These are phyloP conservation scores for Penicillium sp. DNA, from an alignment of 2,329 filamentous ascomycete genomes.

Conservation along the genomic window DNA sequence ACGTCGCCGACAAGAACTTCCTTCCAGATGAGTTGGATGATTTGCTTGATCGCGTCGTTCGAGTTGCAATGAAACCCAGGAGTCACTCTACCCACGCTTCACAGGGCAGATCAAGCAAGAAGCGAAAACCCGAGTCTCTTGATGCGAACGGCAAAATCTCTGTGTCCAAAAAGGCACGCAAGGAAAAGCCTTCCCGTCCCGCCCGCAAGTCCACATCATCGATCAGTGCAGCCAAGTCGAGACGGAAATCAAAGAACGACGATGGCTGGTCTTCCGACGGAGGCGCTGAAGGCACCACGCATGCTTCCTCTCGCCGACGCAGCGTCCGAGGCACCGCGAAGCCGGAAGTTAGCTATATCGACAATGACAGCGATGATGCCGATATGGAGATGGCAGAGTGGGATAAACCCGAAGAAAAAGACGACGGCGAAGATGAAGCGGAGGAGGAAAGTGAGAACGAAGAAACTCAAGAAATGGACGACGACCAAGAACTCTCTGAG, in stretches of 20 bases:
- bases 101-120: constrained; percentile 32
- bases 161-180: constrained; percentile 34
- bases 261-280: constrained; percentile 45
- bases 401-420: constrained; percentile 31
- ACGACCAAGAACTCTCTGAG: constrained; percentile 12
- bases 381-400: constrained; percentile 45
- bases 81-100: constrained; percentile 30
- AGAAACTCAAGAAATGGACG: constrained; percentile 10
- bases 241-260: constrained; percentile 41
- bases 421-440: constrained; percentile 29
- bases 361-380: constrained; percentile 47
- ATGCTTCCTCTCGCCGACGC: constrained; percentile 37
- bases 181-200: constrained; percentile 27
- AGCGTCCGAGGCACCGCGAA: constrained; percentile 40
- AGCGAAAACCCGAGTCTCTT: constrained; percentile 43
- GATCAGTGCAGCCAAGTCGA: constrained; percentile 32
- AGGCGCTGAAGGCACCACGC: constrained; percentile 40
- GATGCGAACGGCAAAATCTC: constrained; percentile 27
- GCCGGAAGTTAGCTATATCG: constrained; percentile 44
- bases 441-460: constrained; percentile 22
- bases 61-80: constrained; percentile 64
- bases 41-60: constrained; percentile 73
- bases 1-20: constrained; percentile 83
- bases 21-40: constrained; percentile 75
- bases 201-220: constrained; percentile 38